phyloP scores from a whole-genome alignment of 257 asterid species.

The Solanum virginianum region DNA sequence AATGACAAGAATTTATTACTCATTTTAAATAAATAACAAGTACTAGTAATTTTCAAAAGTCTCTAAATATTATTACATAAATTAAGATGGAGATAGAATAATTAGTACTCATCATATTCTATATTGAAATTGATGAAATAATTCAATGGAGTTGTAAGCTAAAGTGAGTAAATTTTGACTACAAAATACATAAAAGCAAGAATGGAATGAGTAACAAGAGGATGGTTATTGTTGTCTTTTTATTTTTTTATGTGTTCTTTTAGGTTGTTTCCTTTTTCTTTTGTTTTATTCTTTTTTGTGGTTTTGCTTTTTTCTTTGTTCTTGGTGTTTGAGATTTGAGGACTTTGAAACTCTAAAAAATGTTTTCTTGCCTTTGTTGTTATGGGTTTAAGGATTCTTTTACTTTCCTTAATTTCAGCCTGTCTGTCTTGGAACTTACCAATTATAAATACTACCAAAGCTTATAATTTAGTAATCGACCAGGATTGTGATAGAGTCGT shows the following conservation, averaged over 20 bases:
- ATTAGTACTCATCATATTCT: too few species aligned
- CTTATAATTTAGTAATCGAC: not conserved
- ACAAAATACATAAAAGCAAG: not conserved
- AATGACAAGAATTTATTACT: too few species aligned
- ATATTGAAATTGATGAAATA: too few species aligned
- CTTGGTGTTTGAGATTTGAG: not conserved
- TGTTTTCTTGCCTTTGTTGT: not conserved
- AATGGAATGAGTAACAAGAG: not conserved
- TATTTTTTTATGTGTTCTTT: not conserved
- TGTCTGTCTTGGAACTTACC: not conserved
- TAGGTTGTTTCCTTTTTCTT: not conserved
- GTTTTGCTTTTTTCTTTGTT: not conserved
- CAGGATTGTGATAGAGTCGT: too few species aligned
- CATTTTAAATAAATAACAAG: too few species aligned
- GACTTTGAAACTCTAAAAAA: not conserved
- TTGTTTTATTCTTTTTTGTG: not conserved
- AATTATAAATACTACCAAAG: not conserved
- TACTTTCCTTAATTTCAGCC: not conserved
- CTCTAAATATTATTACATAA: too few species aligned
- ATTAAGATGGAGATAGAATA: too few species aligned
- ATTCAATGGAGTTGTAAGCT: too few species aligned
- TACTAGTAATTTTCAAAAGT: too few species aligned
- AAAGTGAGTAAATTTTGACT: not conserved
- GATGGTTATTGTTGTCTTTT: not conserved
- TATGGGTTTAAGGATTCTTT: not conserved